Evolutionary conservation across 345 rosid species (phyloP), one percentile per base, ranked within the genome.

Genomic region (Brassica incana): DNA sequence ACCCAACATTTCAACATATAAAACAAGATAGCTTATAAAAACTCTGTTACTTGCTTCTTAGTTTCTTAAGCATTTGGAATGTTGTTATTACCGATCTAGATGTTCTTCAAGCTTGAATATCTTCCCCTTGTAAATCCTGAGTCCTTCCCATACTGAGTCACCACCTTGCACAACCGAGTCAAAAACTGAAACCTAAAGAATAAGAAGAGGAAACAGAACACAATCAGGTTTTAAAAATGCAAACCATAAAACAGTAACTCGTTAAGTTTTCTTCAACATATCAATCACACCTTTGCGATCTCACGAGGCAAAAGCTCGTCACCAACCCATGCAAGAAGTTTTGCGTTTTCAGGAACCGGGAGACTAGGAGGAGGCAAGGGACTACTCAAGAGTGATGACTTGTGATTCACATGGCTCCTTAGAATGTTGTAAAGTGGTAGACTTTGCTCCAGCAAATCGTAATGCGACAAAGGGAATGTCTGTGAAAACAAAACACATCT

Each of bases 101-200:
- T 91, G 97, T 70, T 90, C 97, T 65, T 94, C 97, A 74, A 94
- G 97, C 86, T 90, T 92, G 85, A 91, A 92, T 65, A 92, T 61
- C 83, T 86, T 92, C 78, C 95, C 87, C 35, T 73, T 81, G 76
- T 92, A 91, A 73, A 92, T 72, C 67, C 97, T 78, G 71, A 94
- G 95, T 64, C 98, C 98, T 88, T 94, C 97, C 98, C 98, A 94
- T 62, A 87, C 97, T 14, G 88, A 92, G 77, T 92, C 95, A 78
- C 98, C 97, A 9, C 98, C 97, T 92, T 92, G 97, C 70, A 94
- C 93, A 72, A 91, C 83, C 40, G 97, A 94, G 83, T 94, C 97
- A 81, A 94, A 92, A 12, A 91, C 95, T 58, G 97, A 90, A 85
- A 92, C 97, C 97, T 94, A 73, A 67, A 69, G 15, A 68, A 72